phyloP scores from a whole-genome alignment of 768 basidiomycete genomes.

The Suillus americanus region DNA sequence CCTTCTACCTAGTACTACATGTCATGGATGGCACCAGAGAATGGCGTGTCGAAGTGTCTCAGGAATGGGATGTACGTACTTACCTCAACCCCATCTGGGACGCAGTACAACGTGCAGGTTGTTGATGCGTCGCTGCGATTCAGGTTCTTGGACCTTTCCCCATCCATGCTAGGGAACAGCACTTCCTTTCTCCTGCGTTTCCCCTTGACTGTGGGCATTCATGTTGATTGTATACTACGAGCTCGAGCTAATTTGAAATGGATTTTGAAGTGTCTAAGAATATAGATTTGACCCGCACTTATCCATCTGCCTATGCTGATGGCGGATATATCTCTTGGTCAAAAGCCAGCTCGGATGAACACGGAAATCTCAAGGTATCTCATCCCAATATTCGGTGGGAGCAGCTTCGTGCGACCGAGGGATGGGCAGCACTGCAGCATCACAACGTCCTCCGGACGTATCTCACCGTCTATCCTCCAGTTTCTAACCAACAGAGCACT shows the following conservation, averaged over 20 bases:
- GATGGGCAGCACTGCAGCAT: conserved; percentile 87
- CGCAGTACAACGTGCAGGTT: background rate
- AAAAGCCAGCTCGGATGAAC: conserved; percentile 35
- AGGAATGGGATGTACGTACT: conserved; percentile 28
- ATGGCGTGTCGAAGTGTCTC: conserved; percentile 27
- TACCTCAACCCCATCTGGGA: background rate
- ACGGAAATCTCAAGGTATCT: conserved; percentile 57
- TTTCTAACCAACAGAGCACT: background rate
- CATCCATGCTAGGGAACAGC: conserved; percentile 80
- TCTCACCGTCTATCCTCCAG: conserved; percentile 56
- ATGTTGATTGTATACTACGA: background rate
- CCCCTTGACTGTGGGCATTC: conserved; percentile 57
- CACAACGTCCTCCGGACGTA: conserved; percentile 68
- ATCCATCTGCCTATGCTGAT: conserved; percentile 66
- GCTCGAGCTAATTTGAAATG: background rate
- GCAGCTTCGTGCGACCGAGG: conserved; percentile 70
- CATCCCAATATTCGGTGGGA: conserved; percentile 75
- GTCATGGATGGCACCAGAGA: background rate
- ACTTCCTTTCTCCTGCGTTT: conserved; percentile 76
- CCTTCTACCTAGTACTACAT: no score
- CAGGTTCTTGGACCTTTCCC: conserved; percentile 85
- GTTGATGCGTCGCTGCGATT: background rate
- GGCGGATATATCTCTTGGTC: conserved; percentile 62
- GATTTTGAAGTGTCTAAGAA: conserved; percentile 43
- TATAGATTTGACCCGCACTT: conserved; percentile 48